These are phyloP conservation scores for Russula sp. DNA, from an alignment of 768 basidiomycete species.

Conservation along the genomic window DNA sequence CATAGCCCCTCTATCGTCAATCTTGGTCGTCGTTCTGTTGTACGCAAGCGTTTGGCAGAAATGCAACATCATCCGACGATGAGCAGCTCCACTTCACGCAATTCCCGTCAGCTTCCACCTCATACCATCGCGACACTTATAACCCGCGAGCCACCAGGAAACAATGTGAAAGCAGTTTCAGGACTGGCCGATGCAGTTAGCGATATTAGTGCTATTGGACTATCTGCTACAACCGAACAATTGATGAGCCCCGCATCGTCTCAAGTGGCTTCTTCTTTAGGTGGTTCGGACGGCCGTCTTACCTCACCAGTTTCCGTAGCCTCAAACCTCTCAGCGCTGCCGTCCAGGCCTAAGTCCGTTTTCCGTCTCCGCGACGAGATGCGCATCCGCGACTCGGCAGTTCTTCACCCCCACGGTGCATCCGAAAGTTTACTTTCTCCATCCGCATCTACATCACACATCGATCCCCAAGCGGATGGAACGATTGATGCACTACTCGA, in stretches of 20 bases:
- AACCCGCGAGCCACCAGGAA: not conserved
- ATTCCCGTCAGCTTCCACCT: not conserved
- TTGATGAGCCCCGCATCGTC: not conserved
- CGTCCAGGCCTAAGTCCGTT: slow-evolving; percentile 20
- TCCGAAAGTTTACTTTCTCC: not conserved
- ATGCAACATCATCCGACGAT: slow-evolving; percentile 34
- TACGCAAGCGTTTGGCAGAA: slow-evolving; percentile 59
- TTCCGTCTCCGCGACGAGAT: slow-evolving; percentile 24
- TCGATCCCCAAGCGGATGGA: slow-evolving; percentile 7
- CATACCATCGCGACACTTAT: not conserved
- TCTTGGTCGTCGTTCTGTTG: slow-evolving; percentile 55
- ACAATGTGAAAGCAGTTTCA: not conserved
- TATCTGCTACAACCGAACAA: not conserved
- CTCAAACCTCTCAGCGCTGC: slow-evolving; percentile 1
- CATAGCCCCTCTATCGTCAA: slow-evolving; percentile 59
- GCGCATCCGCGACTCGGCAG: slow-evolving; percentile 5
- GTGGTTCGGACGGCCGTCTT: slow-evolving; percentile 1
- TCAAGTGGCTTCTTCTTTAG: not conserved
- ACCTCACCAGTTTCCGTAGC: slow-evolving; percentile 17
- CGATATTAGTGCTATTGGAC: not conserved
- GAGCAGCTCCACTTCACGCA: not conserved
- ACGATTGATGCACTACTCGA: slow-evolving; percentile 14
- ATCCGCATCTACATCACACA: slow-evolving; percentile 3
- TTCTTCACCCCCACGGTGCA: not conserved
- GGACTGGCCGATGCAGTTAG: not conserved